Evolutionary conservation across 1,139 yeast genomes (phyloP), one percentile per base, ranked within the genome.

Genomic region (Spathaspora jeffriesii): DNA sequence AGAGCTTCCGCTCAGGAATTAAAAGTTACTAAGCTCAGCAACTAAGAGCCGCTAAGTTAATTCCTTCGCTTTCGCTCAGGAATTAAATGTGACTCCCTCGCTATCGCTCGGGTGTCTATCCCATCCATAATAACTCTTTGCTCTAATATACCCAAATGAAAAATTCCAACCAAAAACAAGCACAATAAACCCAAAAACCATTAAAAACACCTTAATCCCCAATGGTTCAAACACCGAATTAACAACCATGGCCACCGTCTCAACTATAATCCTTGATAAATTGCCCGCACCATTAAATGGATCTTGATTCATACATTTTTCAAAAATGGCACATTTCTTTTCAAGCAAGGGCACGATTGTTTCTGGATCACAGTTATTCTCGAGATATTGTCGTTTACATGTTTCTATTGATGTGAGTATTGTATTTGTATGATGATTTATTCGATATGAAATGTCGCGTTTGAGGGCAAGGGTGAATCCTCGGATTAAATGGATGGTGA

Each of bases 181-280:
- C 49, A 59, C 55, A 30, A 61, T 61, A 43, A 60, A 64, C 25
- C 67, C 54, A 9, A 73, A 47, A 10, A 76, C 51, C 22, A 83
- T 70, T 9, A 73, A 31, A 48, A 82, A 72, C 15, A 85, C 80
- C 58, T 84, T 79, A 31, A 75, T 59, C 3, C 87, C 83, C 41
- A 87, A 73, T 0, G 88, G 88, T 53, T 84, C 88, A 17, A 85
- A 71, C 50, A 85, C 71, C 0, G 85, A 76, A 55, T 84, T 84
- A n/a, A 85, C 51, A 10, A 85, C 70, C 48, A 81, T 67, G 0
- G 90, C 91, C 2, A 85, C 55, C 0, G 86, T 81, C 49, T 81
- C 81, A 0, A 89, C 88, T 61, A 84, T 78, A 13, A 85, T 70
- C 50, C 71, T 72, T 6, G 85, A 77, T 47, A 68, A 68, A 46